Base-by-base conservation (phyloP, 1,284 basidiomycete genomes). In the Exobasidium rhododendri region DNA sequence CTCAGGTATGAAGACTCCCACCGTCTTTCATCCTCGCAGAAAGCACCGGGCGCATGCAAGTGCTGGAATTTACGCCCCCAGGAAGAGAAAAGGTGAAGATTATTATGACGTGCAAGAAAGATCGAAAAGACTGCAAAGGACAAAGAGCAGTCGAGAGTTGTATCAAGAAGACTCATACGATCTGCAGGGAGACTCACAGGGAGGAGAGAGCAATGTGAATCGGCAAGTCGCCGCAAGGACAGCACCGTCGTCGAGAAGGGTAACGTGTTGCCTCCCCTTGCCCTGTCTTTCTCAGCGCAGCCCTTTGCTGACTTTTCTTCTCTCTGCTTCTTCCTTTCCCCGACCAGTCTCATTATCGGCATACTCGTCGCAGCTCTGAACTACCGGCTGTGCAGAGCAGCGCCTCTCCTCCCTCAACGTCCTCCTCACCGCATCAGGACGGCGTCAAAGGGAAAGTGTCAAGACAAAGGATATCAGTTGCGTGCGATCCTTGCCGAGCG, bases 401-500 rank as follows among this genome's bases (percentile, higher is more conserved):
- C 29, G 10, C 14, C 22, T 50, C 47, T 50, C 22, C 47, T 50
- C 14, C 47, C 22, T 24, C 47, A 7, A 7, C 24, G 7, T 40
- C 7, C 17, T 40, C 35, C 7, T 40, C 35, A 40, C 35, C 35
- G 7, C 35, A 7, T 40, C 35, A 40, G 17, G 17, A 40, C 17
- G 35, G 35, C 17, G 35, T 7, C 7, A 50, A 7, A 7, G 24
- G 24, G 14, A 50, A 31, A 20, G 24, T 26, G 22, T 20, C 47
- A 22, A 55, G 52, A 44, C 29, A 11, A 22, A 35, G 52, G 22
- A 55, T 55, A 26, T 14, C 52, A 2, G 26, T 55, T 3, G 52
- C 52, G 2, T 55, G 52, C 29, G 52, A 55, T 44, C 52, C 52
- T 17, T 55, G 52, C 29, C 52, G 52, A 43, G 52, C 52, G 13